Evolutionary conservation across 331 rosid genomes (phyloP).

Genomic region (Quercus tomentella): DNA sequence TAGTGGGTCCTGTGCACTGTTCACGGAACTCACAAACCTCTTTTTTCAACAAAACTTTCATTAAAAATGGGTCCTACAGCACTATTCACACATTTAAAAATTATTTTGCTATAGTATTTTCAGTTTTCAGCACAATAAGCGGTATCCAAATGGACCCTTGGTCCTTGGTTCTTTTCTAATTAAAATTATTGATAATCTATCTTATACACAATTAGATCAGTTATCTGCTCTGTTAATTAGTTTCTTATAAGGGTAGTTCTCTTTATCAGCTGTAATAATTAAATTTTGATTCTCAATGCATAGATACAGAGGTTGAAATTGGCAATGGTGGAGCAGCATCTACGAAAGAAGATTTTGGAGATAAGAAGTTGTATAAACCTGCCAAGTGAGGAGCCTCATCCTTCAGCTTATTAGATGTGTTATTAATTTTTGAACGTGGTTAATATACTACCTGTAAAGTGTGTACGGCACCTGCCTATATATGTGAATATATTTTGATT

Average conservation of each 20-base stretch:
- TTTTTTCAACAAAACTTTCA: no score
- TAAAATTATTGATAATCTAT: not conserved
- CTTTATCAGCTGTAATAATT: conserved; percentile 11
- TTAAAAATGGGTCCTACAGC: no score
- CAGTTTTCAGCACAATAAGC: no score
- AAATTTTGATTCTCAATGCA: conserved; percentile 15
- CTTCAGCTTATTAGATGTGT: conserved; percentile 9
- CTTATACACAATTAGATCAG: not conserved
- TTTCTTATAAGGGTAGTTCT: conserved; percentile 8
- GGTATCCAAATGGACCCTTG: no score
- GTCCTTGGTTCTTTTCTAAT: not conserved
- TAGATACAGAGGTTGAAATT: conserved; percentile 26
- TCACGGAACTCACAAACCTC: no score
- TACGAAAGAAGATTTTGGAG: conserved; percentile 25
- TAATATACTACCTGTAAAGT: not conserved
- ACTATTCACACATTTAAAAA: no score
- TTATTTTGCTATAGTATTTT: no score
- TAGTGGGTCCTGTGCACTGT: no score
- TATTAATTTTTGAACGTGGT: not conserved
- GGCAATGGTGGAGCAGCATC: conserved; percentile 27
- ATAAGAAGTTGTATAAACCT: conserved; percentile 24
- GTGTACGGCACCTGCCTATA: not conserved
- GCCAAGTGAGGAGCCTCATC: conserved; percentile 37
- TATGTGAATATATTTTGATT: not conserved
- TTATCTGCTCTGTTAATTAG: conserved; percentile 13